phyloP scores from a whole-genome alignment of 2,329 filamentous ascomycete genomes.

The Colletotrichum limetticola region DNA sequence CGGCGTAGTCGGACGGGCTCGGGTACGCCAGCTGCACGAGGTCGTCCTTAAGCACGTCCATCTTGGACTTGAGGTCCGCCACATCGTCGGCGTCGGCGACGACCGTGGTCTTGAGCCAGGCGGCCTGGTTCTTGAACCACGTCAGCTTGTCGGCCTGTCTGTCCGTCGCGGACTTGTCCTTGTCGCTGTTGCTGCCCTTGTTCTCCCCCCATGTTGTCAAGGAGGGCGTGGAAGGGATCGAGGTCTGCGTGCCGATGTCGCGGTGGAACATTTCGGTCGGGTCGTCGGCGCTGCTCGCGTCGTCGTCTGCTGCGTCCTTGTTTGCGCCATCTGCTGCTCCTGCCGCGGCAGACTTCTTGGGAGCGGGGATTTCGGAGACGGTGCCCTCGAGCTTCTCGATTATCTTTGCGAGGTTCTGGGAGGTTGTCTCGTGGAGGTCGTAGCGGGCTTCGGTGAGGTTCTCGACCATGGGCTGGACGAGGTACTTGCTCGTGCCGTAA shows the following conservation, averaged over 20 bases:
- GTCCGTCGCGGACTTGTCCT: conserved; percentile 34
- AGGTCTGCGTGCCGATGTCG: conserved; percentile 84
- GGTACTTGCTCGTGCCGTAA: conserved; percentile 77
- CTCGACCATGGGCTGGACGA: conserved; percentile 72
- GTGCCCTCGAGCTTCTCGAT: conserved; percentile 62
- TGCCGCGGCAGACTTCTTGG: conserved; percentile 36
- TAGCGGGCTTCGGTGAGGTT: conserved; percentile 61
- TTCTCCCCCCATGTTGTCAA: background rate
- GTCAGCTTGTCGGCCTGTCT: conserved; percentile 55
- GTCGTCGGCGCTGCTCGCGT: conserved; percentile 59
- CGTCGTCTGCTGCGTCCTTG: conserved; percentile 1
- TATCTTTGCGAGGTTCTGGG: conserved; percentile 56
- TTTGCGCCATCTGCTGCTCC: conserved; percentile 23
- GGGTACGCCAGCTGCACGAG: conserved; percentile 69
- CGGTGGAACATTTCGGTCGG: conserved; percentile 85
- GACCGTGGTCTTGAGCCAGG: conserved; percentile 55
- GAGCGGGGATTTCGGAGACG: conserved; percentile 70
- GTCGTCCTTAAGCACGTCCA: conserved; percentile 72
- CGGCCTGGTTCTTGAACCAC: conserved; percentile 54
- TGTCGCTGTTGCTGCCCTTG: conserved; percentile 15
- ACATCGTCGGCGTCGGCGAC: conserved; percentile 57
- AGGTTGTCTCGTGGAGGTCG: conserved; percentile 62
- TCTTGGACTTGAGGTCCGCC: conserved; percentile 61
- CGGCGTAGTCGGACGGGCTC: conserved; percentile 49
- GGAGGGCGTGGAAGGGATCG: conserved; percentile 43